Evolutionary conservation across 257 asterid genomes (phyloP).

Genomic region (Striga asiatica): DNA sequence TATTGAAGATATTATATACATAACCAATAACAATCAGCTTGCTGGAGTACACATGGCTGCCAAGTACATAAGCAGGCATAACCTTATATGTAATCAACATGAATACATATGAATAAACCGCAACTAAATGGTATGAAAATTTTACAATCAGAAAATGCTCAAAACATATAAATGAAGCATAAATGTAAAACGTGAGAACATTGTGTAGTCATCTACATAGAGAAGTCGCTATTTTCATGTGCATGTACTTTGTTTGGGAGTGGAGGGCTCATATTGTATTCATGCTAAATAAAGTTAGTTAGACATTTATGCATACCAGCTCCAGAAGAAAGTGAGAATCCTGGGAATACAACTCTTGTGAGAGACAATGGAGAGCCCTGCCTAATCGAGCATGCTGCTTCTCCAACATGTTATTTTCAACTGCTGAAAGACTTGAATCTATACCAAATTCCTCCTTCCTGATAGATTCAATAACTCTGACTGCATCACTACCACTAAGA

Average conservation of each 20-base stretch:
- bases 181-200: too few relatives aligned
- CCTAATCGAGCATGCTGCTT: slow-evolving; percentile 98
- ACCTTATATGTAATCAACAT: too few relatives aligned
- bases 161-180: too few relatives aligned
- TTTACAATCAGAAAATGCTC: background rate
- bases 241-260: too few relatives aligned
- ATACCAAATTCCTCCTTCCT: slow-evolving; percentile 86
- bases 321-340: slow-evolving; percentile 97
- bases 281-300: background rate
- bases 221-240: too few relatives aligned
- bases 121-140: background rate
- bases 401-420: slow-evolving; percentile 61
- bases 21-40: too few relatives aligned
- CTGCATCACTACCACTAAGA: slow-evolving; percentile 28
- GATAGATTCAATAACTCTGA: slow-evolving; percentile 51
- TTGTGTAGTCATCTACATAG: too few relatives aligned
- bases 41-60: too few relatives aligned
- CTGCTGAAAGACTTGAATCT: slow-evolving; percentile 41
- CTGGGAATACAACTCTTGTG: slow-evolving; percentile 92
- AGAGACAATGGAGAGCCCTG: slow-evolving; percentile 95
- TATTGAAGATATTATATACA: too few relatives aligned
- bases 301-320: slow-evolving; percentile 45
- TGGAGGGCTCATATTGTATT: too few relatives aligned
- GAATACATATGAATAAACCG: too few relatives aligned
- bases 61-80: too few relatives aligned